A percentile compares a stretch with the other conserved stretches of the same genome.
Evolutionary conservation across 805 yeast genomes (phyloP).

Genomic region (Kazachstania psychrophila): DNA sequence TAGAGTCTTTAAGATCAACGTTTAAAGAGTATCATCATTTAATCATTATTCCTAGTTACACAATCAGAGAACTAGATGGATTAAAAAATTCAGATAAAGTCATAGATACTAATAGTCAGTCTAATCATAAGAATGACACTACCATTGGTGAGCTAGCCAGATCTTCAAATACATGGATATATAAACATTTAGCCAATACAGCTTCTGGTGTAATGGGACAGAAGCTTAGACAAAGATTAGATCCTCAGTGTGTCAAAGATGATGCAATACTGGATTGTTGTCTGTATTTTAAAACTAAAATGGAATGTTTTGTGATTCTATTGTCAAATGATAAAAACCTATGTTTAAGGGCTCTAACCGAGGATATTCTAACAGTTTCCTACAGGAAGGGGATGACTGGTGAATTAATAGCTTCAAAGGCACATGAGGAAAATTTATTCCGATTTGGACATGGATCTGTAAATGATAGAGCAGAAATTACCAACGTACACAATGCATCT

Average conservation of each 20-base stretch:
- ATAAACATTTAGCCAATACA: conserved; percentile 43
- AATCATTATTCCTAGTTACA: conserved; percentile 62
- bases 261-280: conserved; percentile 85
- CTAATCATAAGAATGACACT: not conserved
- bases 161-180: conserved; percentile 73
- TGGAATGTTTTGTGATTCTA: conserved; percentile 42
- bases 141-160: conserved; percentile 40
- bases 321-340: conserved; percentile 79
- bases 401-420: conserved; percentile 34
- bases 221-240: conserved; percentile 43
- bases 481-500: not conserved
- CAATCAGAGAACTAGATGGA: conserved; percentile 74
- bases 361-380: conserved; percentile 54
- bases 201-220: conserved; percentile 56
- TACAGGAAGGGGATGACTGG: conserved; percentile 40
- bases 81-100: conserved; percentile 42
- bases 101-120: conserved; percentile 1
- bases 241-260: conserved; percentile 45
- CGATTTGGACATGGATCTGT: conserved; percentile 16
- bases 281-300: conserved; percentile 42
- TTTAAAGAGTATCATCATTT: conserved; percentile 36
- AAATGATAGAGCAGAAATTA: not conserved
- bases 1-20: conserved; percentile 42
- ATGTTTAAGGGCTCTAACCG: conserved; percentile 65
- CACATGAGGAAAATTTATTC: conserved; percentile 31